A percentile compares a stretch with the other conserved stretches of the same genome.
Evolutionary conservation across 179 eudicot genomes (phyloP).

Genomic region (Beta lomatogona): DNA sequence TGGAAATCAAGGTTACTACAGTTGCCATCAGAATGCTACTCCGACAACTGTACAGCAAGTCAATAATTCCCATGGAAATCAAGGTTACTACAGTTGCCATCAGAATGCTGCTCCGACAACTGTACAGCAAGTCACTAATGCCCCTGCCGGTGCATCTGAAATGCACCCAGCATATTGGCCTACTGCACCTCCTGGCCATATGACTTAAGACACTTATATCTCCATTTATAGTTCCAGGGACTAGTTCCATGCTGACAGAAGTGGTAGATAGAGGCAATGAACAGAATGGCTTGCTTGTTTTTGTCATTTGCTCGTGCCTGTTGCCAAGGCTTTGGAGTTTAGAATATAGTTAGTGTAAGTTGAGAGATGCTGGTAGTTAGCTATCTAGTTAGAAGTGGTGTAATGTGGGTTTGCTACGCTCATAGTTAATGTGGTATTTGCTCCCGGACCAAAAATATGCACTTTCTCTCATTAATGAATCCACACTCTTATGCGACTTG

Average conservation of each 20-base stretch:
- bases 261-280: background rate
- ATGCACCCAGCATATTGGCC: constrained; percentile 14
- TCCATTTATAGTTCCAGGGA: constrained; percentile 10
- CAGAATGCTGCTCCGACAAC: constrained; percentile 15
- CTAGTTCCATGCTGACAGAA: constrained; percentile 4
- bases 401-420: background rate
- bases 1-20: too few relatives aligned
- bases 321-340: background rate
- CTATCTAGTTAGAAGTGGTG: background rate
- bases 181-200: constrained; percentile 9
- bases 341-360: background rate
- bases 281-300: background rate
- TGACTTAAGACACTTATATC: constrained; percentile 13
- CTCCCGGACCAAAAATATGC: background rate
- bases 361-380: background rate
- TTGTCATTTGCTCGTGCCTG: background rate
- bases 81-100: constrained; percentile 16
- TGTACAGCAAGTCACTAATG: constrained; percentile 14
- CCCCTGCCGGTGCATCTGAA: constrained; percentile 6
- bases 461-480: background rate
- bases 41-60: too few relatives aligned
- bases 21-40: too few relatives aligned
- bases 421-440: background rate
- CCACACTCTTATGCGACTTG: too few relatives aligned
- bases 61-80: constrained; percentile 10